These are phyloP conservation scores for Diplodia intermedia DNA, from an alignment of 2,329 filamentous ascomycete genomes.

Conservation along the genomic window DNA sequence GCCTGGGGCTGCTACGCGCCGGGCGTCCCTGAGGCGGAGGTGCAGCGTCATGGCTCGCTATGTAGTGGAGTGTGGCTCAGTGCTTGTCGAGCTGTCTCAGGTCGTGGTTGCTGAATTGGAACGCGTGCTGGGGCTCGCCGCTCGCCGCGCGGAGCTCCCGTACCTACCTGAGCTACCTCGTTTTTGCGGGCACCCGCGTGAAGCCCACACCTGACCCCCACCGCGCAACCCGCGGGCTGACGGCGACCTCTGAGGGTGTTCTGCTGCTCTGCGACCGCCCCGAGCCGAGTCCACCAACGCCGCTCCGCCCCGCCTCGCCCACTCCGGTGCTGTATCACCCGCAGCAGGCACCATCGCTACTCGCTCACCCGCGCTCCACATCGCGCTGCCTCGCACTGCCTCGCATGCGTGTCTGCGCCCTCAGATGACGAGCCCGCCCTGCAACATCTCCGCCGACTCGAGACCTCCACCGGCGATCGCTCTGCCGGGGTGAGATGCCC, in stretches of 20 bases:
- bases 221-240: constrained; percentile 13
- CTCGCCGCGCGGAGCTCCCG: constrained; percentile 19
- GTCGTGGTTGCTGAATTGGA: constrained; percentile 2
- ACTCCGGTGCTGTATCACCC: constrained; percentile 25
- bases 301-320: constrained; percentile 27
- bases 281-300: constrained; percentile 16
- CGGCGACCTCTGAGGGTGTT: constrained; percentile 21
- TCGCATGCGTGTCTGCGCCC: constrained; percentile 20
- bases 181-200: constrained; percentile 24
- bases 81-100: constrained; percentile 21
- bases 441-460: constrained; percentile 22
- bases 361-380: constrained; percentile 6
- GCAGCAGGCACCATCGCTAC: constrained; percentile 15
- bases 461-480: constrained; percentile 23
- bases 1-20: constrained; percentile 21
- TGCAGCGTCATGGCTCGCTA: constrained; percentile 28
- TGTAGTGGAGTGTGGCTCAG: constrained; percentile 23
- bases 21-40: constrained; percentile 27
- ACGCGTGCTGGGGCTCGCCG: constrained; percentile 12
- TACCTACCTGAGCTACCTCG: constrained; percentile 15
- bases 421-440: constrained; percentile 27
- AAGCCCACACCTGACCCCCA: constrained; percentile 22
- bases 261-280: constrained; percentile 1
- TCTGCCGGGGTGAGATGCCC: constrained; percentile 37
- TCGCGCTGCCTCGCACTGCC: constrained; percentile 12